Percentiles rank a stretch among this genome's conserved stretches.
Conservation (phyloP, 1,284 basidiomycete species). For the Ustilago tritici region DNA sequence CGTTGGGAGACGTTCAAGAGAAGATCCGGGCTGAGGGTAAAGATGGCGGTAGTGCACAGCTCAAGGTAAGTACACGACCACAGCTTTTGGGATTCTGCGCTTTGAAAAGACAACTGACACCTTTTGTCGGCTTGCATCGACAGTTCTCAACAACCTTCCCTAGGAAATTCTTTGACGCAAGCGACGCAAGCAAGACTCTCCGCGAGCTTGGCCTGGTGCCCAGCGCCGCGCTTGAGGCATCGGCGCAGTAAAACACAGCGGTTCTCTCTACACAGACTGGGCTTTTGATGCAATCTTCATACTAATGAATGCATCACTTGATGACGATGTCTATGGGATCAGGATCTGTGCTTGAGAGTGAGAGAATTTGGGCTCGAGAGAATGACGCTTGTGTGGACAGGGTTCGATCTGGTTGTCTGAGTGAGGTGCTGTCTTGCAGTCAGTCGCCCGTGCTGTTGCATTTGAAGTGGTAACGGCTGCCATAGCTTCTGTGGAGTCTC, state of each 20-base stretch:
- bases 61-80: constrained; percentile 49
- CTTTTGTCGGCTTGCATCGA: neutral
- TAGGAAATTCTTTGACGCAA: constrained; percentile 59
- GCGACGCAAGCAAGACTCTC: constrained; percentile 60
- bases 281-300: neutral
- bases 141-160: constrained; percentile 68
- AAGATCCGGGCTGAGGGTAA: constrained; percentile 59
- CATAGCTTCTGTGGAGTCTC: neutral
- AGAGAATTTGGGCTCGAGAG: too few relatives aligned
- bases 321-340: neutral
- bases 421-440: too few relatives aligned
- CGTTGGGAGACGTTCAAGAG: constrained; percentile 52
- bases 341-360: too few relatives aligned
- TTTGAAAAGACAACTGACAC: neutral
- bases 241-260: constrained; percentile 16
- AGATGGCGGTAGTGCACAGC: constrained; percentile 36
- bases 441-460: too few relatives aligned
- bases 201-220: constrained; percentile 67
- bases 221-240: constrained; percentile 66
- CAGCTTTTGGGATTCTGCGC: too few relatives aligned
- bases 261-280: neutral
- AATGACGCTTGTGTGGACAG: too few relatives aligned
- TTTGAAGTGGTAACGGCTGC: neutral
- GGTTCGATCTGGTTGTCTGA: too few relatives aligned
- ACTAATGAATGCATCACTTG: neutral